phyloP scores from a whole-genome alignment of 768 basidiomycete species.

The Cystofilobasidium ferigula region DNA sequence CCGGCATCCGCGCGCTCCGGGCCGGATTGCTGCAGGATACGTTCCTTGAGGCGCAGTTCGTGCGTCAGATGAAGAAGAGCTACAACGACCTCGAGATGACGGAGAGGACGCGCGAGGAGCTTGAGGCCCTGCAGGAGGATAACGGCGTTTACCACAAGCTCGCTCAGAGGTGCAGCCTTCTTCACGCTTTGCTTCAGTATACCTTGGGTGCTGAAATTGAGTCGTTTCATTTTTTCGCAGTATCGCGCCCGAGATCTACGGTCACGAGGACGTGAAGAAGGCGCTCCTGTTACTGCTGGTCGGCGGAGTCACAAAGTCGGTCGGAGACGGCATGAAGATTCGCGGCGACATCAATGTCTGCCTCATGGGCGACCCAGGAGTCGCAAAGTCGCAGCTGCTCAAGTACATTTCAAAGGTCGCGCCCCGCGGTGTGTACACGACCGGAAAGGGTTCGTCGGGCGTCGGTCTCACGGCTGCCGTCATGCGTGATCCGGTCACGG shows the following conservation, averaged over 20 bases:
- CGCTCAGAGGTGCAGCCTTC: constrained; percentile 46
- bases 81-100: constrained; percentile 91
- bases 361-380: constrained; percentile 98
- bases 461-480: constrained; percentile 98
- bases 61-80: constrained; percentile 93
- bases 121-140: constrained; percentile 59
- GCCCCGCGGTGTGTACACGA: constrained; percentile 93
- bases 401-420: constrained; percentile 99
- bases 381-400: constrained; percentile 89
- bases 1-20: constrained; percentile 90
- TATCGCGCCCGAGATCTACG: constrained; percentile 97
- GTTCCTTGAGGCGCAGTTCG: constrained; percentile 80
- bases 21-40: constrained; percentile 95
- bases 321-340: constrained; percentile 97
- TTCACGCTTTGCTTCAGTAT: background rate
- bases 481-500: constrained; percentile 97
- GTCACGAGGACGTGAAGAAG: constrained; percentile 94
- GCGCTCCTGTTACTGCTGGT: constrained; percentile 82
- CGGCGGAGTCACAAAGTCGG: constrained; percentile 88
- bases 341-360: constrained; percentile 95
- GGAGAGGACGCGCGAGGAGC: constrained; percentile 60
- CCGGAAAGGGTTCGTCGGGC: constrained; percentile 94
- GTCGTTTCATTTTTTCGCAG: constrained; percentile 39
- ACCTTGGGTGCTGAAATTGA: too few species aligned
- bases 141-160: constrained; percentile 75